Evolutionary conservation across 768 basidiomycete species (phyloP).

Genomic region (Suillus subalutaceus): DNA sequence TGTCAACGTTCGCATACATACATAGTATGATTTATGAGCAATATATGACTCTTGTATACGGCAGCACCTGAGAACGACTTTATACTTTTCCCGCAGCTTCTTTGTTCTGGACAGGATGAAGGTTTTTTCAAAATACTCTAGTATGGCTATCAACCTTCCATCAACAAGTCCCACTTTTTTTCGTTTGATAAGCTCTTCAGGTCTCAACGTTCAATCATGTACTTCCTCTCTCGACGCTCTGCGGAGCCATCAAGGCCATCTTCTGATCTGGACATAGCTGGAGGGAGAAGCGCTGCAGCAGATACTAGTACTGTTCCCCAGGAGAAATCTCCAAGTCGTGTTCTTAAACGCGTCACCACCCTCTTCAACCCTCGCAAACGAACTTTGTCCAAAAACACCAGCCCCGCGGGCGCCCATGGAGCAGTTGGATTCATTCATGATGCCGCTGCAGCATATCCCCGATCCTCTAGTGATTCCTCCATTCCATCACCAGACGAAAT

Average conservation of each 20-base stretch:
- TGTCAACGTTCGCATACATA: background rate
- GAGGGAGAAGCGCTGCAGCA: constrained; percentile 6
- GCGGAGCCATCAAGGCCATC: constrained; percentile 23
- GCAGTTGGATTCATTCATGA: constrained; percentile 24
- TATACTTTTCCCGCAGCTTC: background rate
- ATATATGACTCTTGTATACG: background rate
- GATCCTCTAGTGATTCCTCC: constrained; percentile 26
- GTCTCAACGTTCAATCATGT: constrained; percentile 21
- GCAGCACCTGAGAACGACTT: background rate
- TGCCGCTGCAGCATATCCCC: constrained; percentile 19
- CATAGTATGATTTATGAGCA: background rate
- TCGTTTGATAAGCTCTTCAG: background rate
- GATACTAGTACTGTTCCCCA: constrained; percentile 16
- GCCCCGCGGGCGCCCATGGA: constrained; percentile 4
- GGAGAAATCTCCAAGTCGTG: constrained; percentile 27
- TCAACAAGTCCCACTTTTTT: background rate
- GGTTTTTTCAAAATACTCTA: constrained; percentile 4
- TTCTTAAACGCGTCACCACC: constrained; percentile 31
- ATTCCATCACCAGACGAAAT: constrained; percentile 33
- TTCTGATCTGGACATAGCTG: constrained; percentile 12
- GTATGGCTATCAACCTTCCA: background rate
- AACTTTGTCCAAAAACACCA: constrained; percentile 16
- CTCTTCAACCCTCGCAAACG: constrained; percentile 31
- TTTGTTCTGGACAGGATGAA: background rate
- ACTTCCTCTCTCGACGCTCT: constrained; percentile 33